Conservation (phyloP, 1,284 basidiomycete species). For the Marasmius tenuissimus region DNA sequence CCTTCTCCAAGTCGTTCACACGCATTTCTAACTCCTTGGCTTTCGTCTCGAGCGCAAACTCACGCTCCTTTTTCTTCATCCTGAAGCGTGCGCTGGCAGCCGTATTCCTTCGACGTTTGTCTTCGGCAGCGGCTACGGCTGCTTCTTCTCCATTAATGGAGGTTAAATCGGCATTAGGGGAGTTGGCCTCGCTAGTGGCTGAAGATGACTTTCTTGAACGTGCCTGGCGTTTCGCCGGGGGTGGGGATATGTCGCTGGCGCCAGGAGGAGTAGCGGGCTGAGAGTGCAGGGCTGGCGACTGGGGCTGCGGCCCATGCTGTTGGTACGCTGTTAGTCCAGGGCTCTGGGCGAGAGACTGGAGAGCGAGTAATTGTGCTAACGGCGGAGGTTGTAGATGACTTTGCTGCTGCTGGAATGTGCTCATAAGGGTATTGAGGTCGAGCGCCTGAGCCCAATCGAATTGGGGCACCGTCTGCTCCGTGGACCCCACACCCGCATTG, state of each 20-base stretch:
- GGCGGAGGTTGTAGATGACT: slow-evolving; percentile 43
- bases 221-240: slow-evolving; percentile 45
- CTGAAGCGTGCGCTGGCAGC: slow-evolving; percentile 96
- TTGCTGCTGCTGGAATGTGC: slow-evolving; percentile 42
- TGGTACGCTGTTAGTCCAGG: background rate
- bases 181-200: slow-evolving; percentile 53
- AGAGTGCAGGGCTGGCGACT: slow-evolving; percentile 13
- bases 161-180: slow-evolving; percentile 25
- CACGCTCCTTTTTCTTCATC: slow-evolving; percentile 98
- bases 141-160: slow-evolving; percentile 27
- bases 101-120: slow-evolving; percentile 94
- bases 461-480: slow-evolving; percentile 21
- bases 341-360: slow-evolving; percentile 37
- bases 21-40: slow-evolving; percentile 91
- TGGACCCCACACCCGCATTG: slow-evolving; percentile 44
- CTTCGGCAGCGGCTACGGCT: slow-evolving; percentile 60
- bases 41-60: slow-evolving; percentile 87
- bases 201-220: slow-evolving; percentile 12
- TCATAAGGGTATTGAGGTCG: slow-evolving; percentile 59
- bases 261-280: slow-evolving; percentile 16
- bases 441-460: slow-evolving; percentile 29
- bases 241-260: slow-evolving; percentile 27
- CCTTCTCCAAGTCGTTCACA: slow-evolving; percentile 83
- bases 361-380: slow-evolving; percentile 63
- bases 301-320: slow-evolving; percentile 17